Conservation (phyloP, 805 yeast genomes). For the Candida quercuum region DNA sequence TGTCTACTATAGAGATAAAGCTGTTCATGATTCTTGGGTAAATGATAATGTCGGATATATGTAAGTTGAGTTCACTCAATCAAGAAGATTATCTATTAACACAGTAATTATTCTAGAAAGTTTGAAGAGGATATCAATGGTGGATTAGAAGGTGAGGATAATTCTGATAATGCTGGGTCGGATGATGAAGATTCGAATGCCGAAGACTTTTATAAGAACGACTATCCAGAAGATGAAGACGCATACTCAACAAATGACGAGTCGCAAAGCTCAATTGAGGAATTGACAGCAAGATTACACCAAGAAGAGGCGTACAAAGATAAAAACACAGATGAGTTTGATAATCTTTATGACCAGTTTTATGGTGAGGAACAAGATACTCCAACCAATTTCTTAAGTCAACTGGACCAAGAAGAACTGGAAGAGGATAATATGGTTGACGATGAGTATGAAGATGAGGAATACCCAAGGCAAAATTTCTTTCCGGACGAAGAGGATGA, state of each 20-base stretch:
- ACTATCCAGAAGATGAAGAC: constrained; percentile 93
- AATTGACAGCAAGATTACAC: constrained; percentile 11
- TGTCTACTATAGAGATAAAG: constrained; percentile 67
- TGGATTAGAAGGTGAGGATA: constrained; percentile 27
- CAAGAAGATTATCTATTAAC: background rate
- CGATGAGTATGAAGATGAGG: constrained; percentile 26
- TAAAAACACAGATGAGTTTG: constrained; percentile 21
- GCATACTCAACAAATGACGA: constrained; percentile 32
- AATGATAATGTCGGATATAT: constrained; percentile 31
- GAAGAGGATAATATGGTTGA: constrained; percentile 58
- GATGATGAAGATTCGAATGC: constrained; percentile 88
- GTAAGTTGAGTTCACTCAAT: constrained; percentile 1
- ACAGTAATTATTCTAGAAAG: constrained; percentile 14
- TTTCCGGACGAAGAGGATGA: constrained; percentile 53
- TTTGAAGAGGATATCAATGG: constrained; percentile 37
- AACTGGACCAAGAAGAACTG: constrained; percentile 27
- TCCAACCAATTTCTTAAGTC: constrained; percentile 28
- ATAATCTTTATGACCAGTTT: constrained; percentile 54
- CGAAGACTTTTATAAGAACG: constrained; percentile 87
- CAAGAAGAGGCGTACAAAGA: constrained; percentile 6
- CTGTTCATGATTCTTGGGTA: constrained; percentile 46
- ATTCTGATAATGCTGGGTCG: constrained; percentile 37
- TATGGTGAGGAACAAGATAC: constrained; percentile 67
- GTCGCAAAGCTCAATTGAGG: constrained; percentile 12
- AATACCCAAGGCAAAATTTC: constrained; percentile 43